A percentile compares a stretch with the other conserved stretches of the same genome.
Evolutionary conservation across 345 rosid species (phyloP).

Genomic region (Capsella bursapastoris): DNA sequence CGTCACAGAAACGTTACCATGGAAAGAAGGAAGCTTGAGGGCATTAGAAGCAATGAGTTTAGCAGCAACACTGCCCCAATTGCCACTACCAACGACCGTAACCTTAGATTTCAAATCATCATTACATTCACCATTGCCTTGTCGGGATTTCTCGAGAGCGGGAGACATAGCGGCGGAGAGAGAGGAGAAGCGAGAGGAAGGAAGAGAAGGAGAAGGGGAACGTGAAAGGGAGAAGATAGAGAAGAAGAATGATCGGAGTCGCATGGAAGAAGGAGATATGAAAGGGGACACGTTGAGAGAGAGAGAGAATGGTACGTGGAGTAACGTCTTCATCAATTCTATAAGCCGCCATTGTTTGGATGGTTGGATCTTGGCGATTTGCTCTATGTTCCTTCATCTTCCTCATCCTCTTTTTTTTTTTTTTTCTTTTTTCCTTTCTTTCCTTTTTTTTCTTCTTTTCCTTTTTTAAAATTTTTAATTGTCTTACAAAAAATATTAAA

Average conservation of each 20-base stretch:
- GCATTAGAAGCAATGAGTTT: constrained; percentile 94
- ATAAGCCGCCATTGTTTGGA: constrained; percentile 33
- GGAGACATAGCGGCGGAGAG: constrained; percentile 49
- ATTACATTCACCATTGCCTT: constrained; percentile 3
- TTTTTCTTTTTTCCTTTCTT: too few relatives aligned
- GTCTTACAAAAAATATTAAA: too few relatives aligned
- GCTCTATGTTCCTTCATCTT: constrained; percentile 17
- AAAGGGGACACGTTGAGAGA: constrained; percentile 30
- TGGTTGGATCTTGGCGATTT: constrained; percentile 40
- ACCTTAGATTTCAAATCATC: constrained; percentile 56
- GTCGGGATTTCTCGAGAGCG: constrained; percentile 38
- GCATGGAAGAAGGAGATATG: constrained; percentile 39
- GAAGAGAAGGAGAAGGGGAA: constrained; percentile 11
- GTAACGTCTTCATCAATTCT: constrained; percentile 15
- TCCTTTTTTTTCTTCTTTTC: too few relatives aligned
- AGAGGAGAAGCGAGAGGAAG: constrained; percentile 33
- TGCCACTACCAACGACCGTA: constrained; percentile 93
- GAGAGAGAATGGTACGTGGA: constrained; percentile 20
- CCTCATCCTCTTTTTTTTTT: too few relatives aligned
- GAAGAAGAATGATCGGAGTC: constrained; percentile 35
- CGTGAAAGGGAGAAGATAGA: constrained; percentile 34
- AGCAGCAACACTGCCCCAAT: constrained; percentile 98
- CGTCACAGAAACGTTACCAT: constrained; percentile 52
- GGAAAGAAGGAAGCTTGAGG: constrained; percentile 70
- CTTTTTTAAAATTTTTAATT: too few relatives aligned